These are phyloP conservation scores for Xylaria grammica DNA, from an alignment of 495 filamentous ascomycete species.

Conservation along the genomic window DNA sequence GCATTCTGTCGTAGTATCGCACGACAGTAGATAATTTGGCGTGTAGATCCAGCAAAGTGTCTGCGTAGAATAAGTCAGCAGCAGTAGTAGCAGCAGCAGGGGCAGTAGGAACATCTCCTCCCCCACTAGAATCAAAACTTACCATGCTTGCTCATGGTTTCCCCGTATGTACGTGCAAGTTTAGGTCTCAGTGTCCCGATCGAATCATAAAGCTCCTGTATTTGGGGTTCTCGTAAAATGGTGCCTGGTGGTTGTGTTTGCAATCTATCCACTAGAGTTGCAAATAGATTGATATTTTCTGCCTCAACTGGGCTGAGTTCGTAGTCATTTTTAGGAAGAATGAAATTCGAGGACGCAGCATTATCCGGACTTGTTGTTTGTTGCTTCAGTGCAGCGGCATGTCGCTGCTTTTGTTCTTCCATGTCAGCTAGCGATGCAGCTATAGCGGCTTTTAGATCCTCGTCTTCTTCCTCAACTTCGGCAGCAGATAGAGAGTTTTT, in stretches of 20 bases:
- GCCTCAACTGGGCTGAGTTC: constrained; percentile 93
- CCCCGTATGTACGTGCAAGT: constrained; percentile 92
- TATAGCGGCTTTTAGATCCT: constrained; percentile 93
- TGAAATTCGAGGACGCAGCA: constrained; percentile 45
- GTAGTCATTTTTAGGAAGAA: constrained; percentile 83
- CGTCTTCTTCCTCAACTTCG: constrained; percentile 79
- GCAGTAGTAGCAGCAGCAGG: constrained; percentile 44
- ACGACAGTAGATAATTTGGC: constrained; percentile 95
- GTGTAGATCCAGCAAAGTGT: constrained; percentile 92
- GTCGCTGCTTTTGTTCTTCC: constrained; percentile 95
- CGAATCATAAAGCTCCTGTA: constrained; percentile 96
- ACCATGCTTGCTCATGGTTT: constrained; percentile 99
- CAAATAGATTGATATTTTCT: constrained; percentile 96
- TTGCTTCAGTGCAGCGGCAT: constrained; percentile 80
- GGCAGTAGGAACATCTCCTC: too few species aligned
- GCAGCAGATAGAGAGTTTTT: constrained; percentile 44
- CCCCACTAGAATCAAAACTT: constrained; percentile 40
- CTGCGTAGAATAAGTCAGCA: constrained; percentile 46
- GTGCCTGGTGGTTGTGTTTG: constrained; percentile 96
- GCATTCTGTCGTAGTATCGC: constrained; percentile 97
- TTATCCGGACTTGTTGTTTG: constrained; percentile 56
- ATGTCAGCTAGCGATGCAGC: constrained; percentile 96
- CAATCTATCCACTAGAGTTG: constrained; percentile 90
- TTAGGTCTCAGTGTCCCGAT: constrained; percentile 92
- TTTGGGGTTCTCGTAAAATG: constrained; percentile 92